Base-by-base conservation (phyloP, 257 asterid species). In the Cordia subcordata region DNA sequence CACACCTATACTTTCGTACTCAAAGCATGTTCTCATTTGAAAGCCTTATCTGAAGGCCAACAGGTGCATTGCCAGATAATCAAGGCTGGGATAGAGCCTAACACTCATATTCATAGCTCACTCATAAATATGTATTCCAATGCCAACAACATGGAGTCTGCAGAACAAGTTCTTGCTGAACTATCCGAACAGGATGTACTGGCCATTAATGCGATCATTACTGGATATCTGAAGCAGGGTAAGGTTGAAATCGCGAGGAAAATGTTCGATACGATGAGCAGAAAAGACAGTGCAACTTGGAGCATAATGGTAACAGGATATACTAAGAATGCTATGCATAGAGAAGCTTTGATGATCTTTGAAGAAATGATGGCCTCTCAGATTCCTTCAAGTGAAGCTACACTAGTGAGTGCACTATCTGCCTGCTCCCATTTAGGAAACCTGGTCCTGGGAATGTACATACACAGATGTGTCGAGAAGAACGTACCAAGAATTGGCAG, bases 391-490 rank as follows among this genome's bases (percentile, higher is more conserved):
- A 68, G 55, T 14, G 79, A 68, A 61, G 45, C 75, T 21, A 57
- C 75, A 32, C 42, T 73, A 32, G 75, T 73, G 5, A 64, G 79
- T 27, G 61, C 72, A 10, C 1, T 73, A 32, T 73, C 72, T 53
- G 68, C 79, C 44, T 68, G 79, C 55, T 66, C 71, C n/a, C 53
- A 20, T 62, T 60, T 60, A 50, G 75, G 72, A 46, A 70, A 67
- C 16, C 61, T 73, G 68, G 75, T 68, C 49, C 71, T 68, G 39
- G 79, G 79, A 56, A 68, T 70, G 53, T 68, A 74, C 65, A 68
- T 73, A 49, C 75, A 73, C 42, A 60, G 38, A 35, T 73, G 68
- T 19, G 23, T 73, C 5, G n/a, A 55, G 13, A 65, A 51, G 35
- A 64, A 32, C 22, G 66, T 6, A 2, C 21, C 18, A 19, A 14